Base-by-base conservation (phyloP, 768 basidiomycete species). In the Podaxis carcinomalis region DNA sequence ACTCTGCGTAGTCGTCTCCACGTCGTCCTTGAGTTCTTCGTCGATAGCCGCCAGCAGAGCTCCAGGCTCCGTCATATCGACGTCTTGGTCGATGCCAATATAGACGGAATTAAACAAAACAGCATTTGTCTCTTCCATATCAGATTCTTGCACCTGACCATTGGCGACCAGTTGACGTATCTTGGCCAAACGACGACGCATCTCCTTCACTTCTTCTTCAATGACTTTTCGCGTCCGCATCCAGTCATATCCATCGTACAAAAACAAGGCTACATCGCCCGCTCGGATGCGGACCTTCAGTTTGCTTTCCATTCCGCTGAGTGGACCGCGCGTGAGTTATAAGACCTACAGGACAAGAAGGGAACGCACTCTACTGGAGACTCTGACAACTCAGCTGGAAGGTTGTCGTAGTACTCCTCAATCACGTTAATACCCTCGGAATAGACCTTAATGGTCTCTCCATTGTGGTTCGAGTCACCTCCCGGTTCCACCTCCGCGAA, bases 221-320 rank as follows among this genome's bases (percentile, higher is more conserved):
- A 99, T 94, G 2, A 83, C 83, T 73, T 82, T 88, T 35, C 96
- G 87, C 3, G 97, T 99, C 51, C 80, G 80, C 1, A 70, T 73
- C 95, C 97, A 99, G 70, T 99, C 97, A 67, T 95, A 99, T 1
- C 97, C 97, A 59, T 95, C 93, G 68, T 97, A 92, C 2, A 99
- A 80, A 55, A 87, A 81, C 23, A 98, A 67, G 1, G 81, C 81
- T 51, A 90, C 71, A 64, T 90, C 81, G 57, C 83, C 85, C 46
- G 89, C 74, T 46, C 81, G 77, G 4, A 92, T 66, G 25, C 85
- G 80, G 59, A 90, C 67, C 28, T 75, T 80, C n/a, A 86, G 62
- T 28, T 61, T 54, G 37, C 52, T 25, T 70, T 77, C 6, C 82
- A 81, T 35, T 82, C 80, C 42, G 27, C 59, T 46, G 16, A 32